phyloP scores from a whole-genome alignment of 345 rosid species.

The Eucalyptus paniculata region DNA sequence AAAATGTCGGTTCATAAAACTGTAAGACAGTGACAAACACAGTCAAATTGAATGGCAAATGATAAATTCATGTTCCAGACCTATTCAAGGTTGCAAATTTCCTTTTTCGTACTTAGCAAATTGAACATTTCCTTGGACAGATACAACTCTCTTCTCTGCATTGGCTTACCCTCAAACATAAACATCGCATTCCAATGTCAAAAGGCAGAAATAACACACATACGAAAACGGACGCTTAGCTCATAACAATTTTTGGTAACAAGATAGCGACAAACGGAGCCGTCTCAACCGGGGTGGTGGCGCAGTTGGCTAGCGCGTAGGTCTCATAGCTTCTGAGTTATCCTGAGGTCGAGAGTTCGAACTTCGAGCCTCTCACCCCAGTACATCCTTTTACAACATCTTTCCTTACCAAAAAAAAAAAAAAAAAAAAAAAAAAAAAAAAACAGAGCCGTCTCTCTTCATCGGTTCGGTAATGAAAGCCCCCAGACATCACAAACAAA shows the following conservation, averaged over 20 bases:
- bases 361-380: slow-evolving; percentile 98
- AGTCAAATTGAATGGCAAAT: neutral
- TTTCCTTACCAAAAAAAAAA: too few relatives aligned
- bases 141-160: neutral
- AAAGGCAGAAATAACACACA: neutral
- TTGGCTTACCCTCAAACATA: neutral
- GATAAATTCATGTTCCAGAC: too few relatives aligned
- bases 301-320: slow-evolving; percentile 99
- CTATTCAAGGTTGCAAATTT: too few relatives aligned
- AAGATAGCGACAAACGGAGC: neutral
- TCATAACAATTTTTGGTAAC: too few relatives aligned
- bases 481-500: too few relatives aligned
- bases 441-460: neutral
- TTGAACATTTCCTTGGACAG: neutral
- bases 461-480: too few relatives aligned
- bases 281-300: slow-evolving; percentile 47
- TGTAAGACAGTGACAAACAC: neutral
- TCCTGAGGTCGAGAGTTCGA: slow-evolving; percentile 97
- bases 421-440: too few relatives aligned
- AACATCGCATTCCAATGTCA: neutral
- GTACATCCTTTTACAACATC: too few relatives aligned
- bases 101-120: too few relatives aligned
- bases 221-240: rapidly evolving
- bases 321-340: slow-evolving; percentile 82
- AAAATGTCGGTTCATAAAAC: neutral